phyloP scores from a whole-genome alignment of 306 rosid genomes.

The Ziziphus jujuba region DNA sequence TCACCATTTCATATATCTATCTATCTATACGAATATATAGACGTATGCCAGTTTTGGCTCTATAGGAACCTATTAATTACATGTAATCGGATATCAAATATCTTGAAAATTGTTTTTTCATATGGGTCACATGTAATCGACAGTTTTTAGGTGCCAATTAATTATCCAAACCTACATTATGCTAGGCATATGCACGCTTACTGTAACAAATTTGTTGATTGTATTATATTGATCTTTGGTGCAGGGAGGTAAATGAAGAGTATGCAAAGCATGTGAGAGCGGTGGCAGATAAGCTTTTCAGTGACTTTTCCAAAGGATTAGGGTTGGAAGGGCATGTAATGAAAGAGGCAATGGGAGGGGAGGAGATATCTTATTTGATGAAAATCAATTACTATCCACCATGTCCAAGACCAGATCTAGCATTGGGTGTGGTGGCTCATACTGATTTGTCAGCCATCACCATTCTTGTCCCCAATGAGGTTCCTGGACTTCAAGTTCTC shows the following conservation, averaged over 20 bases:
- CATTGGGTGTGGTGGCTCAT: constrained; percentile 70
- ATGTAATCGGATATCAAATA: too few relatives aligned
- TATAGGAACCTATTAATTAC: too few relatives aligned
- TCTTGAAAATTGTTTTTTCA: too few relatives aligned
- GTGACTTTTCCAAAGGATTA: constrained; percentile 32
- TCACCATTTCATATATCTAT: too few relatives aligned
- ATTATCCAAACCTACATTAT: too few relatives aligned
- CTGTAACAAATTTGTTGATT: background rate
- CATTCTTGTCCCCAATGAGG: constrained; percentile 70
- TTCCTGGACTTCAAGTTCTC: constrained; percentile 78
- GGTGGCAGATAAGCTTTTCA: constrained; percentile 35
- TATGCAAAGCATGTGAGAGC: constrained; percentile 27
- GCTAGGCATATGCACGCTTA: too few relatives aligned
- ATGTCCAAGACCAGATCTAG: constrained; percentile 69
- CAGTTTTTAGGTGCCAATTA: too few relatives aligned
- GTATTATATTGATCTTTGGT: background rate
- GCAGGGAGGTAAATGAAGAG: constrained; percentile 41
- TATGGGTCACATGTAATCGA: too few relatives aligned
- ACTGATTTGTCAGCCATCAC: constrained; percentile 72
- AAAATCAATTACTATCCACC: constrained; percentile 51
- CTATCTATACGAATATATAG: too few relatives aligned
- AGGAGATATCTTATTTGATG: constrained; percentile 22
- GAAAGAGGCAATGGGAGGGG: constrained; percentile 41
- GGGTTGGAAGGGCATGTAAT: constrained; percentile 32
- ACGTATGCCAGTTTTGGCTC: too few relatives aligned